phyloP scores from a whole-genome alignment of 495 filamentous ascomycete species.

The Hypomontagnella submonticulosa region DNA sequence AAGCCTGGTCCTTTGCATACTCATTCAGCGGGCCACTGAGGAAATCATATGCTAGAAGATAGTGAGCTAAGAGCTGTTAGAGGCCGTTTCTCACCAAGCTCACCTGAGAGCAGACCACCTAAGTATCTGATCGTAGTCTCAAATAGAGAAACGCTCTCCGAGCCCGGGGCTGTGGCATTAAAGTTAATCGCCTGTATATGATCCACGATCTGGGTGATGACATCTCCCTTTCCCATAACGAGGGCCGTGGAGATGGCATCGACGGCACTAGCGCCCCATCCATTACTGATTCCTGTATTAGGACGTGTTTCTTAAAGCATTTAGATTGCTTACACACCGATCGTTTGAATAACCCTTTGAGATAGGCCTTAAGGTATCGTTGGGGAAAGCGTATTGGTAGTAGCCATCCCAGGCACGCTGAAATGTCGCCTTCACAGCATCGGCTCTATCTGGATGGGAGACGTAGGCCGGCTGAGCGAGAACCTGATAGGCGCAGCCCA shows the following conservation, averaged over 20 bases:
- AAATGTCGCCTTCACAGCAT: slow-evolving; percentile 80
- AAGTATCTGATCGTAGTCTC: slow-evolving; percentile 93
- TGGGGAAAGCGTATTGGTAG: slow-evolving; percentile 79
- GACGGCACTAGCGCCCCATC: slow-evolving; percentile 86
- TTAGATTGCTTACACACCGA: slow-evolving; percentile 60
- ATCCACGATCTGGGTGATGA: slow-evolving; percentile 74
- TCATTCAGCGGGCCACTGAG: slow-evolving; percentile 74
- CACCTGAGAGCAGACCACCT: slow-evolving; percentile 77
- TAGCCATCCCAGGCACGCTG: slow-evolving; percentile 84
- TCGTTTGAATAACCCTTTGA: slow-evolving; percentile 73
- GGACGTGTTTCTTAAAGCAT: slow-evolving; percentile 10
- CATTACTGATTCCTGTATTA: slow-evolving; percentile 66
- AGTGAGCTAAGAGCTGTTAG: not conserved
- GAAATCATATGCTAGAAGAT: slow-evolving; percentile 74
- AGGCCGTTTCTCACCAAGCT: slow-evolving; percentile 5
- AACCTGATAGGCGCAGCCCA: slow-evolving; percentile 37
- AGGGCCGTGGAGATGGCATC: slow-evolving; percentile 86
- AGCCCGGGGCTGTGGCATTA: slow-evolving; percentile 58
- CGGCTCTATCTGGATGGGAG: slow-evolving; percentile 56
- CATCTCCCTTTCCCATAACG: slow-evolving; percentile 75
- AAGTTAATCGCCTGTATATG: slow-evolving; percentile 78
- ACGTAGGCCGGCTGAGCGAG: slow-evolving; percentile 44
- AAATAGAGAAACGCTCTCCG: slow-evolving; percentile 75
- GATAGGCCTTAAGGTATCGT: slow-evolving; percentile 79
- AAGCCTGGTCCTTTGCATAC: slow-evolving; percentile 56